Conservation (phyloP, 2,329 filamentous ascomycete genomes). For the Aspergillus amoenus region DNA sequence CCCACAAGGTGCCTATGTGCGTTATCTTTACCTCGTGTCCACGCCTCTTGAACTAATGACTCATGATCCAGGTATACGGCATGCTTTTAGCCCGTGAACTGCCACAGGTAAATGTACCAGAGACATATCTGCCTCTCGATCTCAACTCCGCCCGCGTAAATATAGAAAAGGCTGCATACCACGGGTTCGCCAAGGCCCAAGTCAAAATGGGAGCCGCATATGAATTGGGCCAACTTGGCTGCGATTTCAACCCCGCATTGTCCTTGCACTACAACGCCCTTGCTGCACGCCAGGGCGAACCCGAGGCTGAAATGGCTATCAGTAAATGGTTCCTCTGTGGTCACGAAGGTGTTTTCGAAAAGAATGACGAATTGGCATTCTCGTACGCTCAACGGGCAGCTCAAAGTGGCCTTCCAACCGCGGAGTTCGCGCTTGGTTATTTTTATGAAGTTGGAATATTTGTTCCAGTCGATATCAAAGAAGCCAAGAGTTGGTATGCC, state of each 20-base stretch:
- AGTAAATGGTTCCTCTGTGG: slow-evolving; percentile 99
- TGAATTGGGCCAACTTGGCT: slow-evolving; percentile 88
- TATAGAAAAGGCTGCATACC: slow-evolving; percentile 93
- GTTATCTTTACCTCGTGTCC: slow-evolving; percentile 15
- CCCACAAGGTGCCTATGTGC: slow-evolving; percentile 84
- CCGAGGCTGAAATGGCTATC: slow-evolving; percentile 91
- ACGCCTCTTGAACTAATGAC: slow-evolving; percentile 6
- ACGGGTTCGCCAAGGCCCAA: slow-evolving; percentile 94
- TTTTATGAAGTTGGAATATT: slow-evolving; percentile 97
- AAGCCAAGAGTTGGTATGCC: slow-evolving; percentile 86
- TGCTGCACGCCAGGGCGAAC: slow-evolving; percentile 85
- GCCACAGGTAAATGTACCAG: slow-evolving; percentile 83
- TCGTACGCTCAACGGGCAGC: slow-evolving; percentile 88
- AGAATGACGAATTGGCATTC: slow-evolving; percentile 93
- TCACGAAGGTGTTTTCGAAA: slow-evolving; percentile 85
- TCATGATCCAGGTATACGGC: slow-evolving; percentile 64
- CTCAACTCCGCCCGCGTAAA: slow-evolving; percentile 75
- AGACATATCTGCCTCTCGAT: slow-evolving; percentile 68
- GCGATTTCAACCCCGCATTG: slow-evolving; percentile 89
- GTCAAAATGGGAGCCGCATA: slow-evolving; percentile 96
- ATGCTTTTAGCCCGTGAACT: slow-evolving; percentile 91
- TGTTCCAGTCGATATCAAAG: slow-evolving; percentile 76
- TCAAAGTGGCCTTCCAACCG: slow-evolving; percentile 75
- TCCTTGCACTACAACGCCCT: slow-evolving; percentile 96
- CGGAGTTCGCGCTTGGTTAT: slow-evolving; percentile 95